Evolutionary conservation across 2,329 filamentous ascomycete genomes (phyloP).

Genomic region (Verruconis gallopava): DNA sequence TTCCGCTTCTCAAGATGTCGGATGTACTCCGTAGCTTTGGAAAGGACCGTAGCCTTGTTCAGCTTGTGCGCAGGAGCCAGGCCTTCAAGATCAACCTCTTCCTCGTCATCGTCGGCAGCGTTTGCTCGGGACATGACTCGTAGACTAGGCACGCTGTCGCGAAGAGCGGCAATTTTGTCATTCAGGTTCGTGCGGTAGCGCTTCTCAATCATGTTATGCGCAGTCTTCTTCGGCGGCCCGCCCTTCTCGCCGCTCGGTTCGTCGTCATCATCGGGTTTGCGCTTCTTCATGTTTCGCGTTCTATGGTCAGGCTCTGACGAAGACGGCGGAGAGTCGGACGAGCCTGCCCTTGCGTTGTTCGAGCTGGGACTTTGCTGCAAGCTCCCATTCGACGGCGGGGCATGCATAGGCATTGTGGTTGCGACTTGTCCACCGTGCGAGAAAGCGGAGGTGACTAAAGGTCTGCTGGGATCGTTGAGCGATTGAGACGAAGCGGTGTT

Average conservation of each 20-base stretch:
- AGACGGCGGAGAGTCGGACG: constrained; percentile 38
- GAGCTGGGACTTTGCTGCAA: constrained; percentile 26
- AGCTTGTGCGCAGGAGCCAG: constrained; percentile 77
- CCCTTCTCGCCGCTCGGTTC: constrained; percentile 12
- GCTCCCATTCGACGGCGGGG: constrained; percentile 14
- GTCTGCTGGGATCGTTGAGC: too few relatives aligned
- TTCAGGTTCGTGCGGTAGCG: constrained; percentile 92
- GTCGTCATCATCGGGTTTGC: constrained; percentile 46
- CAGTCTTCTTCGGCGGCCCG: constrained; percentile 60
- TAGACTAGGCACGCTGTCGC: constrained; percentile 84
- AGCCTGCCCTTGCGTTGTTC: constrained; percentile 20
- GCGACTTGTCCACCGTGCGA: neutral
- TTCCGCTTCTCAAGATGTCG: constrained; percentile 86
- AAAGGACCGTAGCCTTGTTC: constrained; percentile 93
- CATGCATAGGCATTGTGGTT: neutral
- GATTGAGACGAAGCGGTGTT: constrained; percentile 3
- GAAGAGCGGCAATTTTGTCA: constrained; percentile 85
- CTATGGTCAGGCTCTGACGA: constrained; percentile 40
- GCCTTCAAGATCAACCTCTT: constrained; percentile 60
- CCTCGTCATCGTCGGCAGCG: constrained; percentile 51
- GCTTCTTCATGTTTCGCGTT: constrained; percentile 37
- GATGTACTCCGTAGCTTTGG: constrained; percentile 95
- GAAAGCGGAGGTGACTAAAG: neutral
- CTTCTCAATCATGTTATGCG: constrained; percentile 98
- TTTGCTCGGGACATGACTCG: constrained; percentile 58